These are phyloP conservation scores for Paracoccidioides lutzii DNA, from an alignment of 2,329 filamentous ascomycete species.

Conservation along the genomic window DNA sequence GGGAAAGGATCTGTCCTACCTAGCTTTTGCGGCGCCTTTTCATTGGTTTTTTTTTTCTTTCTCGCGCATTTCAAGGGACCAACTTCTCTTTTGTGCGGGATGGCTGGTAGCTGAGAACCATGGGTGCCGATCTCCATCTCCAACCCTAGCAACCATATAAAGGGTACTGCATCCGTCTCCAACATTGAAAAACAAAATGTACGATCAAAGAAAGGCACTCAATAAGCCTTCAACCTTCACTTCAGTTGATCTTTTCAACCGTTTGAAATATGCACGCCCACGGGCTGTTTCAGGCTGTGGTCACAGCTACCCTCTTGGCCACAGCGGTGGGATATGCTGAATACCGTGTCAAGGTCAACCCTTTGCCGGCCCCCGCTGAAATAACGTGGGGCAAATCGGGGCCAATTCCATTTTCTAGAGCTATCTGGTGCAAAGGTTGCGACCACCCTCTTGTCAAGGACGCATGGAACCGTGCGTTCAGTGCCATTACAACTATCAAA, in stretches of 20 bases:
- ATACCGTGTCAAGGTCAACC: constrained; percentile 37
- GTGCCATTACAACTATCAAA: constrained; percentile 36
- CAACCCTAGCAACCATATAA: background rate
- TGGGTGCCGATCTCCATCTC: no score
- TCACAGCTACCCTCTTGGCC: background rate
- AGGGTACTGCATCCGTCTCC: background rate
- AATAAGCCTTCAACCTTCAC: background rate
- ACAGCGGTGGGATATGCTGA: background rate
- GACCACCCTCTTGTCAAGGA: constrained; percentile 28
- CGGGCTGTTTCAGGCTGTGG: background rate
- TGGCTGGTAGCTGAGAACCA: no score
- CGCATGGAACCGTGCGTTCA: constrained; percentile 40
- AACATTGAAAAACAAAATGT: background rate
- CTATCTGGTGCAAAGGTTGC: constrained; percentile 22
- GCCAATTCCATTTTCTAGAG: constrained; percentile 32
- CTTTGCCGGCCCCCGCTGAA: constrained; percentile 40
- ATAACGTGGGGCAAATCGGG: constrained; percentile 43
- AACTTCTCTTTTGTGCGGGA: no score
- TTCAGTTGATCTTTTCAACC: background rate
- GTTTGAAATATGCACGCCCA: background rate
- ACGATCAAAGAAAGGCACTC: background rate
- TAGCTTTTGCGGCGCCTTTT: no score
- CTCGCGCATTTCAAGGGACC: background rate
- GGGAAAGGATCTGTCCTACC: background rate
- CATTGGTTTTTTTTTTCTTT: background rate